Percentiles rank a stretch among this genome's conserved stretches.
phyloP scores from a whole-genome alignment of 305 asterid genomes.

The Solanum aculeatissimum region DNA sequence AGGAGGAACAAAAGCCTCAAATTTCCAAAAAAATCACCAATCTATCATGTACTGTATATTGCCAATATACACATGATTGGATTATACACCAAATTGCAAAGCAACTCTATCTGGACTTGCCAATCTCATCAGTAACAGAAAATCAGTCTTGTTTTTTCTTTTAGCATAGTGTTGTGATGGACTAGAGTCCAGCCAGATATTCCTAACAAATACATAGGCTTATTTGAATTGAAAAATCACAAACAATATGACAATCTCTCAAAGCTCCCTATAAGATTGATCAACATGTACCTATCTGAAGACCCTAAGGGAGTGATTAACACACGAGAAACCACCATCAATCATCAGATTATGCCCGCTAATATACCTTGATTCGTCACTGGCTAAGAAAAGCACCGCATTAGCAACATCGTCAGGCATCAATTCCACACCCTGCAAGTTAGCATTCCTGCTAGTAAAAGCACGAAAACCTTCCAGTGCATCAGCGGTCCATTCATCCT shows the following conservation, averaged over 20 bases:
- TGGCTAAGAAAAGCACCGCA: constrained; percentile 71
- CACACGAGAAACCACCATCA: constrained; percentile 74
- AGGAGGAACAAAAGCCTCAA: background rate
- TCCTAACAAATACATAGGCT: background rate
- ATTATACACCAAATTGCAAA: background rate
- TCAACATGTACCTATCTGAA: constrained; percentile 30
- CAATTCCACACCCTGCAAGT: constrained; percentile 78
- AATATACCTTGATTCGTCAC: constrained; percentile 76
- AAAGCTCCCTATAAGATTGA: background rate
- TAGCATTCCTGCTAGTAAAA: constrained; percentile 45
- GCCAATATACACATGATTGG: background rate
- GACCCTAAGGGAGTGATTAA: constrained; percentile 56
- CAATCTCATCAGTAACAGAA: background rate
- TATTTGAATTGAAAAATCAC: background rate
- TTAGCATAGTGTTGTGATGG: background rate
- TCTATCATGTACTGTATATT: background rate
- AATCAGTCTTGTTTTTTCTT: background rate
- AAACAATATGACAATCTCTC: background rate
- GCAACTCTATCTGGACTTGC: background rate
- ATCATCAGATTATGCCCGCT: constrained; percentile 79
- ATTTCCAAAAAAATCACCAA: background rate
- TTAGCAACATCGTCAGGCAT: constrained; percentile 57
- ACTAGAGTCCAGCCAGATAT: background rate
- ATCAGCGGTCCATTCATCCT: constrained; percentile 62
- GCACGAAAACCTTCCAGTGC: constrained; percentile 49